These are phyloP conservation scores for Fistulifera solaris DNA, from an alignment of 108 stramenopile species.

Conservation along the genomic window DNA sequence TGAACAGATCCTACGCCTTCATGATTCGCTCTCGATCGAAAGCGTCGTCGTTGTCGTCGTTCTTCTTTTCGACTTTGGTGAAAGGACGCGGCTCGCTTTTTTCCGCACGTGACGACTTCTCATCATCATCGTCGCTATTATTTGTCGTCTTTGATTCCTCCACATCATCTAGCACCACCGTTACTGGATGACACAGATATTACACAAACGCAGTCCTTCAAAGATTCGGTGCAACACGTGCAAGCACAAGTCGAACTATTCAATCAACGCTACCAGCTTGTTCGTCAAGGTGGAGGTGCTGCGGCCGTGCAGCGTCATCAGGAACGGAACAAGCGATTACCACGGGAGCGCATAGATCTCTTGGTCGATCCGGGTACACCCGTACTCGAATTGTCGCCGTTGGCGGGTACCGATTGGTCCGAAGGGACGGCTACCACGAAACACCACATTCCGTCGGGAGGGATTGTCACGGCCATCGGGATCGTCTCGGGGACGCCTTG, in stretches of 20 bases:
- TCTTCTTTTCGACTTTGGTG: too few relatives aligned
- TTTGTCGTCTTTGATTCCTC: too few relatives aligned
- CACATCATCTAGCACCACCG: too few relatives aligned
- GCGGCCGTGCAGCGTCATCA: constrained; percentile 67
- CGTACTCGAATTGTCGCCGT: constrained; percentile 87
- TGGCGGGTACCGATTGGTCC: constrained; percentile 66
- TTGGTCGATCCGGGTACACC: constrained; percentile 91
- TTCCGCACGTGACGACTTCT: too few relatives aligned
- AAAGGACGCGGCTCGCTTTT: too few relatives aligned
- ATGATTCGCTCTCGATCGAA: too few relatives aligned
- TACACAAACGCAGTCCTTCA: constrained; percentile 5
- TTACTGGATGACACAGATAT: too few relatives aligned
- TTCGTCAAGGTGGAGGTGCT: constrained; percentile 44
- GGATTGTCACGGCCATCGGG: constrained; percentile 95
- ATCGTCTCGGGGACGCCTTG: constrained; percentile 77
- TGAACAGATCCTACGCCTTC: too few relatives aligned
- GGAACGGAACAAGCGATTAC: constrained; percentile 80
- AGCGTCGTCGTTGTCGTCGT: too few relatives aligned
- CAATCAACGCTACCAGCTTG: constrained; percentile 12
- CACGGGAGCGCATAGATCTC: constrained; percentile 87
- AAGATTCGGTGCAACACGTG: constrained; percentile 25
- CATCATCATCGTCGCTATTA: too few relatives aligned
- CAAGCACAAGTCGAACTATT: constrained; percentile 24
- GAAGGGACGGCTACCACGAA: constrained; percentile 30
- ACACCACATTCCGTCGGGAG: constrained; percentile 79